A percentile compares a stretch with the other conserved stretches of the same genome.
Conservation (phyloP, 345 rosid genomes). For the Lepidium africanum region DNA sequence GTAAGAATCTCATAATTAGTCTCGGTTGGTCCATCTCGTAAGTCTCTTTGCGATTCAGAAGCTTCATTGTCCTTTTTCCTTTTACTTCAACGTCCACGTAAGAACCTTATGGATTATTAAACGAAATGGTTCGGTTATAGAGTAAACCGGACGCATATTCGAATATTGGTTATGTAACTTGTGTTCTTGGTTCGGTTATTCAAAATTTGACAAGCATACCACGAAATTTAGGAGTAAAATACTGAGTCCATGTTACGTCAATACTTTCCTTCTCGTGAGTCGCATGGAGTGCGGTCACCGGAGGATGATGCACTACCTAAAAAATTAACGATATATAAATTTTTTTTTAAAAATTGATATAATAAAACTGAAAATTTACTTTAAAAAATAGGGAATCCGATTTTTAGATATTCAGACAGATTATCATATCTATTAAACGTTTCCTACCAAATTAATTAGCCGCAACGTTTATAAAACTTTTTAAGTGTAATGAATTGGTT, state of each 20-base stretch:
- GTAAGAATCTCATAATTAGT: constrained; percentile 49
- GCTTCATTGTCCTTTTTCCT: constrained; percentile 58
- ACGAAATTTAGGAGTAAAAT: constrained; percentile 49
- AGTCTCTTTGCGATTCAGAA: constrained; percentile 46
- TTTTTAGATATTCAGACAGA: no score
- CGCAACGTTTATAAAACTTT: no score
- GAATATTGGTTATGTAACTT: no score
- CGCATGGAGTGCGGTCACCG: constrained; percentile 81
- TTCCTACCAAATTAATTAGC: no score
- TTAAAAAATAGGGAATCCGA: no score
- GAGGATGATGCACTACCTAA: constrained; percentile 85
- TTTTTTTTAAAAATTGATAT: no score
- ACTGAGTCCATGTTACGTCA: constrained; percentile 57
- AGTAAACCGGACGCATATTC: no score
- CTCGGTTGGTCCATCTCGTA: constrained; percentile 74
- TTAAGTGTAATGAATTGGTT: not conserved
- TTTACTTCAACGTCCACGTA: constrained; percentile 57
- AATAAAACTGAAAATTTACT: no score
- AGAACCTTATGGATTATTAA: constrained; percentile 35
- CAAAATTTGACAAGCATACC: constrained; percentile 28
- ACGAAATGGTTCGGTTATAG: no score
- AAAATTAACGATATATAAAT: not conserved
- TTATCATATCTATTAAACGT: no score
- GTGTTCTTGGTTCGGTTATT: no score
- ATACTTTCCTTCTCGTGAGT: constrained; percentile 54